Evolutionary conservation across 345 rosid genomes (phyloP), one percentile per base, ranked within the genome.

Genomic region (Turritis glabra): DNA sequence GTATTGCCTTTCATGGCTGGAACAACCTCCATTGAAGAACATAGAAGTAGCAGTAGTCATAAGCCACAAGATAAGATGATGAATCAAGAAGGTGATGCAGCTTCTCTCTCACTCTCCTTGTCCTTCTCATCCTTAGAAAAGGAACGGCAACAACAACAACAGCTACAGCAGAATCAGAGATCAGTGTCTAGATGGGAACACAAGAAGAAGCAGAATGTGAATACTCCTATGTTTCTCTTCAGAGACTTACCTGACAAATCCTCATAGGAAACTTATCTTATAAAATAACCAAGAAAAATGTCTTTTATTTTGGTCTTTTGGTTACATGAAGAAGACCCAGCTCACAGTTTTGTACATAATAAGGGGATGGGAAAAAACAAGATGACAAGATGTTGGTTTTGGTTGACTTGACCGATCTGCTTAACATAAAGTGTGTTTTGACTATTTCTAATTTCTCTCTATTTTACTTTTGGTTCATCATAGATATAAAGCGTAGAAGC

Each of bases 61-160:
- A 78, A 69, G 55, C 74, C 79, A 55, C 72, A 40, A 4, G 85
- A 73, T 57, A 71, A 80, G 72, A 75, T 56, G 32, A 60, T 40
- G 61, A 75, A 27, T 17, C 73, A 74, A 77, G 80, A 81, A 67
- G 85, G 14, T 3, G 21, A 41, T 25, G 50, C 63, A 76, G 91
- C 91, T 18, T 82, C 98, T 51, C 95, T 94, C 63, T 85, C 97
- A 21, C 89, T 91, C 8, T 93, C 98, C 4, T 86, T 94, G 64
- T 83, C 92, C 9, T 89, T 89, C 35, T 90, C 97, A 13, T 85
- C 81, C 73, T 70, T 84, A 7, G 86, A 87, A 7, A 81, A 80
- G 76, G n/a, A n/a, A n/a, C n/a, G n/a, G n/a, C 75, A 64, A 63
- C 69, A 76, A 30, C 74, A 80, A 25, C 78, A 33, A 10, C n/a